phyloP scores from a whole-genome alignment of 1,139 yeast species.

The Diutina sp. region DNA sequence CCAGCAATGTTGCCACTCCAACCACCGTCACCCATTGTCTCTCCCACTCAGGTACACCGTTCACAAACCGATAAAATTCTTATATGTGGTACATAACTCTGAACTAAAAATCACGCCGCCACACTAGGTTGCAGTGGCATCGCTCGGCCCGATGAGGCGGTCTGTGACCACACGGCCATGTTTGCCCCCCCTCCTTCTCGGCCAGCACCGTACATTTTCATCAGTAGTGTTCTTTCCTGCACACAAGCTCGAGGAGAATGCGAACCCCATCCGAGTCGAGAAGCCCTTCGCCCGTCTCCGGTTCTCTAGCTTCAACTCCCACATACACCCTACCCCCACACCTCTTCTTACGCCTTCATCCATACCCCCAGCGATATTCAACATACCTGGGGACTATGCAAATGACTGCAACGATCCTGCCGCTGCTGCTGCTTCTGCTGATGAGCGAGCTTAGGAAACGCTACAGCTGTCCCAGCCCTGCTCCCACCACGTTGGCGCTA shows the following conservation, averaged over 20 bases:
- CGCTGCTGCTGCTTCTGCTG: constrained; percentile 2
- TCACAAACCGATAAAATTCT: too few relatives aligned
- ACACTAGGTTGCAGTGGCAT: too few relatives aligned
- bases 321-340: neutral
- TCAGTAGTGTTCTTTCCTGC: neutral
- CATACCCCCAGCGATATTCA: neutral
- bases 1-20: too few relatives aligned
- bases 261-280: neutral
- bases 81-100: too few relatives aligned
- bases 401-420: constrained; percentile 2
- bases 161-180: neutral
- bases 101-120: too few relatives aligned
- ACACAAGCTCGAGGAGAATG: neutral
- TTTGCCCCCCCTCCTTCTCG: neutral
- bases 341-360: neutral
- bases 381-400: neutral
- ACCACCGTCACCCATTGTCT: too few relatives aligned
- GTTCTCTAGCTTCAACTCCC: neutral
- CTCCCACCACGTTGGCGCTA: neutral
- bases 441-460: neutral
- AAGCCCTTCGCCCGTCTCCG: neutral
- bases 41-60: too few relatives aligned
- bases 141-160: too few relatives aligned
- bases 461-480: neutral
- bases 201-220: neutral